Conservation (phyloP, 2,329 filamentous ascomycete genomes). For the Fonsecaea erecta region DNA sequence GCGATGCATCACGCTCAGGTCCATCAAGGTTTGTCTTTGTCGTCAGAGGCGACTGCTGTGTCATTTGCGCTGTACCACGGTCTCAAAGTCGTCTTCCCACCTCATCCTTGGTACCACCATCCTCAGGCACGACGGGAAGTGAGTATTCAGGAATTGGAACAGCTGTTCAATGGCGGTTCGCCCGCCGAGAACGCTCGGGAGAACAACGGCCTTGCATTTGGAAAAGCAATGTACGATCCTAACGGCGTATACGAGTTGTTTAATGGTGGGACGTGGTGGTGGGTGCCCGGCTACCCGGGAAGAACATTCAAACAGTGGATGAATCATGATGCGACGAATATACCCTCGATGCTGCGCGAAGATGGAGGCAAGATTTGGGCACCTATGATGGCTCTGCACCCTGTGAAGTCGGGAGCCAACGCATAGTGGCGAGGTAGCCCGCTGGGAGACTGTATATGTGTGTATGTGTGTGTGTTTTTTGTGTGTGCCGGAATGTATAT, state of each 20-base stretch:
- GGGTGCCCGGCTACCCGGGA: constrained; percentile 78
- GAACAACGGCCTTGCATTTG: constrained; percentile 73
- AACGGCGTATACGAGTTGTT: constrained; percentile 50
- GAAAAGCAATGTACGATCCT: constrained; percentile 80
- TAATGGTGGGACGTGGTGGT: constrained; percentile 85
- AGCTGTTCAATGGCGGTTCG: constrained; percentile 75
- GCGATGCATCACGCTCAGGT: constrained; percentile 20
- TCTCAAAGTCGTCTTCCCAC: constrained; percentile 72
- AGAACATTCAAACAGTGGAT: constrained; percentile 86
- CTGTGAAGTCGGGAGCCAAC: constrained; percentile 73
- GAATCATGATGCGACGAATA: constrained; percentile 76
- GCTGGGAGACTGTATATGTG: background rate
- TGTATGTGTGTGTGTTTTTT: background rate
- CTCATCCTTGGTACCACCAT: constrained; percentile 49
- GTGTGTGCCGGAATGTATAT: background rate
- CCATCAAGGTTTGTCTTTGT: constrained; percentile 68
- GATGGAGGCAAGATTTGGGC: constrained; percentile 81
- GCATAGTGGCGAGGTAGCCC: background rate
- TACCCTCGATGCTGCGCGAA: constrained; percentile 61
- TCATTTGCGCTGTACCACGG: constrained; percentile 73
- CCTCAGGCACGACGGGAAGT: constrained; percentile 74
- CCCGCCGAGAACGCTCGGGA: constrained; percentile 34
- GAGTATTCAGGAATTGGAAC: constrained; percentile 76
- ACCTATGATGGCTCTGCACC: constrained; percentile 86
- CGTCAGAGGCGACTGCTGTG: constrained; percentile 75